phyloP scores from a whole-genome alignment of 2,329 filamentous ascomycete species.

The Fusarium piperis region DNA sequence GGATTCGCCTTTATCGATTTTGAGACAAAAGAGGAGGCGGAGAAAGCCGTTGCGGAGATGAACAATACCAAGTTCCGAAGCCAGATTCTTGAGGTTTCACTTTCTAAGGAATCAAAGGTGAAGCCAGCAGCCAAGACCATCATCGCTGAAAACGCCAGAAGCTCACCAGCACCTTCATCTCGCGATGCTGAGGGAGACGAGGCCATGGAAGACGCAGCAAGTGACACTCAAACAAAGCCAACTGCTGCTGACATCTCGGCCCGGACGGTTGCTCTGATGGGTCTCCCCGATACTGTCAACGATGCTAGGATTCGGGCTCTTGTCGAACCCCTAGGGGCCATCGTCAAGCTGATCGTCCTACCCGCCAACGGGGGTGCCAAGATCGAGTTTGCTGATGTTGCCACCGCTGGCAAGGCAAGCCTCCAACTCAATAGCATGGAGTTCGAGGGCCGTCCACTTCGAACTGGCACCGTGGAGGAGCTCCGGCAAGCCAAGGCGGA shows the following conservation, averaged over 20 bases:
- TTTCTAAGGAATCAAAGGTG: constrained; percentile 65
- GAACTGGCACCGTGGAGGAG: constrained; percentile 64
- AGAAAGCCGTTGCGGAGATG: constrained; percentile 71
- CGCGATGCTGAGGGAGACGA: constrained; percentile 52
- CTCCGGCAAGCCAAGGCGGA: constrained; percentile 62
- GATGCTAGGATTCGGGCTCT: constrained; percentile 81
- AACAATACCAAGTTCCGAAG: constrained; percentile 76
- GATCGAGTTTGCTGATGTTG: constrained; percentile 79
- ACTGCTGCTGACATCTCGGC: constrained; percentile 63
- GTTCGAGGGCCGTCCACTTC: constrained; percentile 64
- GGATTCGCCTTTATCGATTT: constrained; percentile 87
- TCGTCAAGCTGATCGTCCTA: constrained; percentile 81
- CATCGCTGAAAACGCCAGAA: constrained; percentile 45
- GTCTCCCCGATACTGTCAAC: constrained; percentile 91
- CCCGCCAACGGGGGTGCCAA: constrained; percentile 87
- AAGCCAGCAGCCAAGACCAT: constrained; percentile 63
- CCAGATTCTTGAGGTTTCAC: constrained; percentile 73
- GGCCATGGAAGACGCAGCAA: constrained; percentile 48
- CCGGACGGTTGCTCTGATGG: constrained; percentile 83
- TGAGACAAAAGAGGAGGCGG: constrained; percentile 73
- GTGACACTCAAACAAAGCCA: constrained; percentile 42
- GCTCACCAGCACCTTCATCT: constrained; percentile 49
- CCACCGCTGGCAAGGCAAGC: constrained; percentile 77
- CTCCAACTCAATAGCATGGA: constrained; percentile 66
- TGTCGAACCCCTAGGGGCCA: constrained; percentile 73